A percentile compares a stretch with the other conserved stretches of the same genome.
phyloP scores from a whole-genome alignment of 2,329 filamentous ascomycete genomes.

The Paecilomyces formosus region DNA sequence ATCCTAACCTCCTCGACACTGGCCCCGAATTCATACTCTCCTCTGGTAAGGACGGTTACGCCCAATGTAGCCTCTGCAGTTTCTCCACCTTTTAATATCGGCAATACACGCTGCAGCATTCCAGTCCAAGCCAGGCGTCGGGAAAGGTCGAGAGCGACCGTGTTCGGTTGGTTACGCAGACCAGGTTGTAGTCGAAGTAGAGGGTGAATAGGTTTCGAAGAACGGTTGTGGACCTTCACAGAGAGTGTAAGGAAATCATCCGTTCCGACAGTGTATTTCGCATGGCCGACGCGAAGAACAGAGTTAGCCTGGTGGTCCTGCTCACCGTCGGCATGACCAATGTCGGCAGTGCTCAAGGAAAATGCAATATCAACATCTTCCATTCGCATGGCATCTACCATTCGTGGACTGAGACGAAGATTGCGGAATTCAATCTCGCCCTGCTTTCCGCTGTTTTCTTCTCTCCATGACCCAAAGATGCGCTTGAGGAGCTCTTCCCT shows the following conservation, averaged over 20 bases:
- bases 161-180: conserved; percentile 63
- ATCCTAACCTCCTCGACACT: conserved; percentile 72
- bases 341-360: conserved; percentile 24
- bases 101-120: conserved; percentile 66
- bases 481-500: conserved; percentile 69
- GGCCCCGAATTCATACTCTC: conserved; percentile 74
- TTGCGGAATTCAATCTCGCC: conserved; percentile 71
- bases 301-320: conserved; percentile 5
- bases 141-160: conserved; percentile 70
- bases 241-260: conserved; percentile 64
- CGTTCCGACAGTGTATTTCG: conserved; percentile 41
- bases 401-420: conserved; percentile 64
- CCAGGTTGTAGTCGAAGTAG: conserved; percentile 70
- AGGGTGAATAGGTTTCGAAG: conserved; percentile 57
- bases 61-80: conserved; percentile 59
- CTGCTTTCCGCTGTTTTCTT: conserved; percentile 48
- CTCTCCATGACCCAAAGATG: conserved; percentile 65
- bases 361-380: conserved; percentile 67
- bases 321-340: conserved; percentile 8
- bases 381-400: conserved; percentile 76
- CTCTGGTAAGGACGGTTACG: conserved; percentile 67
- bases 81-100: conserved; percentile 52
- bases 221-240: conserved; percentile 70
- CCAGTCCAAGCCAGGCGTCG: conserved; percentile 81
- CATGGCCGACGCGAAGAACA: conserved; percentile 34